Evolutionary conservation across 371 early-diverging fungal genomes (phyloP), one percentile per base, ranked within the genome.

Genomic region (Phascolomyces articulosus): DNA sequence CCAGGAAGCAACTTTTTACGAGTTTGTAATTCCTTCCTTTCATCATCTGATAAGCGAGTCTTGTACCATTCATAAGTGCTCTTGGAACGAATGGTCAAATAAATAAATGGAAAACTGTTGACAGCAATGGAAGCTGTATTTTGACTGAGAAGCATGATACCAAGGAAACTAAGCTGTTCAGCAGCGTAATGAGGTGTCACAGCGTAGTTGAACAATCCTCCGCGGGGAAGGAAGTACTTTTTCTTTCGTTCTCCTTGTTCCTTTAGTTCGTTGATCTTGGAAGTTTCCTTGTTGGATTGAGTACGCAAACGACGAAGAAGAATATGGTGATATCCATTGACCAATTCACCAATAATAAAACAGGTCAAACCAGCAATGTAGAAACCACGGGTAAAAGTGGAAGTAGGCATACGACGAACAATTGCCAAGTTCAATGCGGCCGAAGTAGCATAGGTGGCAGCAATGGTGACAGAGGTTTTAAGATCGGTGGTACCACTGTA

Each of bases 271-370:
- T 44, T 44, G 16, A 44, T 6, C n/a, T 44, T 44, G n/a, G 44
- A 44, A 4, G 44, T 44, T 44, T 44, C 44, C 16, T 44, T 44
- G 16, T 8, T 1, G n/a, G 44, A 4, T 16, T 44, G 8, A 16
- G 27, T 41, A 20, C 80, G 67, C 8, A 80, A 38, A 23, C 56
- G 15, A 1, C 71, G 56, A 2, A 80, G 58, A 16, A 80, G 24
- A 10, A 40, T 11, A 60, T 80, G 80, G 15, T 80, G 80, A 55
- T 77, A 75, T 26, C 55, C 62, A 13, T 80, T 80, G 0, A 63
- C 26, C 4, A 51, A 13, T 64, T 80, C 77, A 9, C 80, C 80
- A 16, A 69, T 4, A 4, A 70, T 24, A 48, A 73, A 74, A 9
- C 73, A n/a, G 0, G 40, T 1, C 1, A 63, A 3, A 6, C 80